Percentiles rank a stretch among this genome's conserved stretches.
Conservation (phyloP, 2,329 filamentous ascomycete genomes). For the Phaeosphaeria sp. region DNA sequence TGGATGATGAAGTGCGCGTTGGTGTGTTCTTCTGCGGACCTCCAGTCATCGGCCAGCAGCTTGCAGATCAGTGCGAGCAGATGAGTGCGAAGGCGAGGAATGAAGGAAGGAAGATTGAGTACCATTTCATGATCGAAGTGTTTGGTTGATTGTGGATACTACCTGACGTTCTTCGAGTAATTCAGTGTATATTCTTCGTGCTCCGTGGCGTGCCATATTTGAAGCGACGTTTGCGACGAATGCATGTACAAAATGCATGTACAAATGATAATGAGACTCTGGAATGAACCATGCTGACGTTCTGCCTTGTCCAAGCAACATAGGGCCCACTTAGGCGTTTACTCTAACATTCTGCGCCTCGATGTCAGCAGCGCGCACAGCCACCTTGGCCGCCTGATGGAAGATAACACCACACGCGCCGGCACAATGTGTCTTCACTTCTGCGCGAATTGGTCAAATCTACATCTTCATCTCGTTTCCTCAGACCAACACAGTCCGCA, state of each 20-base stretch:
- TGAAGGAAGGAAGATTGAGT: slow-evolving; percentile 62
- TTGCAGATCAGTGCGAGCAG: slow-evolving; percentile 62
- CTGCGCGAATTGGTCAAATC: no score
- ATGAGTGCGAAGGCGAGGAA: slow-evolving; percentile 59
- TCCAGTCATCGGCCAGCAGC: slow-evolving; percentile 61
- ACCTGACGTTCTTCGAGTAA: slow-evolving; percentile 1
- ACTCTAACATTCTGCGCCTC: neutral
- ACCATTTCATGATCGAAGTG: slow-evolving; percentile 66
- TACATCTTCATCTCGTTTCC: no score
- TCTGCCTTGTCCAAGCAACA: no score
- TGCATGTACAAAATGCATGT: neutral
- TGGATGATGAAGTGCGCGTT: slow-evolving; percentile 52
- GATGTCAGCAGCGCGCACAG: neutral
- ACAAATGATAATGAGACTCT: no score
- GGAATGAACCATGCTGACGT: no score
- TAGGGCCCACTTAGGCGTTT: neutral
- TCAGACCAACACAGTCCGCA: no score
- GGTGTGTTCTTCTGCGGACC: slow-evolving; percentile 66
- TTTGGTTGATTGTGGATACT: slow-evolving; percentile 51
- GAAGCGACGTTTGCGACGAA: neutral
- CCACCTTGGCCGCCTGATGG: neutral
- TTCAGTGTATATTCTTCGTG: no score
- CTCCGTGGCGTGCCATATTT: no score
- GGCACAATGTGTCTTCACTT: neutral
- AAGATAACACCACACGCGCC: neutral